phyloP scores from a whole-genome alignment of 176 grass and related monocot species.

The Zizania latifolia region DNA sequence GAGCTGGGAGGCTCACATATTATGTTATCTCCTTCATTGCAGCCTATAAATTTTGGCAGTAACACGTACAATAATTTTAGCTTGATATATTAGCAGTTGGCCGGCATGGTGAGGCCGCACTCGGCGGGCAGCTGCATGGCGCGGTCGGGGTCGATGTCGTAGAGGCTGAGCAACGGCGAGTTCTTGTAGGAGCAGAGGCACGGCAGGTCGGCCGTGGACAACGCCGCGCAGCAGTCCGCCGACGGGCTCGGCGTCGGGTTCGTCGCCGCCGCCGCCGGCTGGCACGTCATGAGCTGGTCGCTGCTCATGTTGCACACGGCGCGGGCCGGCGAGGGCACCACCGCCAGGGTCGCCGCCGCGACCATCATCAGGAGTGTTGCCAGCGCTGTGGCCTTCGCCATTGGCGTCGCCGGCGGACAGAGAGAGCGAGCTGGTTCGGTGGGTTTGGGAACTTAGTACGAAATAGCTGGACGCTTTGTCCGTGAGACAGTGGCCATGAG shows the following conservation, averaged over 20 bases:
- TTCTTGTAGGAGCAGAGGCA: slow-evolving; percentile 64
- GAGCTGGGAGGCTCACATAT: not conserved
- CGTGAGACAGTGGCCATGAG: too few relatives aligned
- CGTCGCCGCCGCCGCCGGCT: slow-evolving; percentile 45
- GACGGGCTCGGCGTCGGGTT: slow-evolving; percentile 28
- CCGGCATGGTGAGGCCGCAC: slow-evolving; percentile 35
- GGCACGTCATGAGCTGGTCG: slow-evolving; percentile 43
- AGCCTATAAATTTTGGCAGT: not conserved
- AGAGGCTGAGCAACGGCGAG: slow-evolving; percentile 40
- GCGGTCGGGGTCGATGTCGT: slow-evolving; percentile 55
- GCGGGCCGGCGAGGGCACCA: not conserved
- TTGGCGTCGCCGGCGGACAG: not conserved
- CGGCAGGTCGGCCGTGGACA: slow-evolving; percentile 35
- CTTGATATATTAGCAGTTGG: slow-evolving; percentile 27
- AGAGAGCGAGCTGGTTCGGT: too few relatives aligned
- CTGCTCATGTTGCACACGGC: slow-evolving; percentile 52
- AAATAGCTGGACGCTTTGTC: too few relatives aligned
- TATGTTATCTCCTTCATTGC: not conserved
- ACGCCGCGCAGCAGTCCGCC: slow-evolving; percentile 35
- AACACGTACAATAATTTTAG: not conserved
- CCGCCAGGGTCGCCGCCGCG: not conserved
- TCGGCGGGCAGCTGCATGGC: slow-evolving; percentile 56
- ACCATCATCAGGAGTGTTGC: not conserved
- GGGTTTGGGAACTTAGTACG: too few relatives aligned
- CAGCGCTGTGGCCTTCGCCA: not conserved